These are phyloP conservation scores for Drechmeria coniospora DNA, from an alignment of 2,329 filamentous ascomycete genomes.

Conservation along the genomic window DNA sequence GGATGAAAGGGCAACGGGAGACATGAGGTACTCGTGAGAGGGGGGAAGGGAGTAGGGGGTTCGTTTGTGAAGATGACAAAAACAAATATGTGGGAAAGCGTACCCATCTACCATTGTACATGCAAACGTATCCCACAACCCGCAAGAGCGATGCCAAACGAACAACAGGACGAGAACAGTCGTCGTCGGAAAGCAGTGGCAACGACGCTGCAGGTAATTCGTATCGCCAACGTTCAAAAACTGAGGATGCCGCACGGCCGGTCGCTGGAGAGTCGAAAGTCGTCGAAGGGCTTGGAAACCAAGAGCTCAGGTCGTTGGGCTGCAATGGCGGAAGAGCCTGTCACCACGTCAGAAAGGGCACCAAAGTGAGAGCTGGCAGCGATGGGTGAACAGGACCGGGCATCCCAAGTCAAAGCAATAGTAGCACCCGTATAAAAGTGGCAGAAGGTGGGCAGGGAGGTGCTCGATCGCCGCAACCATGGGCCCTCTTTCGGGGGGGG, in stretches of 20 bases:
- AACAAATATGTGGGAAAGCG: conserved; percentile 11
- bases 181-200: not conserved
- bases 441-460: no score
- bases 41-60: not conserved
- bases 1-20: conserved; percentile 2
- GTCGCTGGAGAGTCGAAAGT: not conserved
- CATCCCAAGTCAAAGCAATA: no score
- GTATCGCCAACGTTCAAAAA: no score
- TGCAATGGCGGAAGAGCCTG: conserved; percentile 7
- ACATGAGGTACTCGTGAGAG: no score
- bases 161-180: not conserved
- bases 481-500: no score
- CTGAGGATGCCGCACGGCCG: not conserved
- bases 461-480: no score
- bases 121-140: conserved; percentile 5
- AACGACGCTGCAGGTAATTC: not conserved
- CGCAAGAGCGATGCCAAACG: conserved; percentile 9
- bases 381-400: no score
- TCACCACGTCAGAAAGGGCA: no score
- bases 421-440: no score
- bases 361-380: no score
- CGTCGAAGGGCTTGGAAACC: not conserved
- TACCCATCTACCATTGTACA: conserved; percentile 28
- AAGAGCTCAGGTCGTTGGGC: conserved; percentile 11
- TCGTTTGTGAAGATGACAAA: conserved; percentile 15